Conservation (phyloP, 2,329 filamentous ascomycete species). For the Periconia macrospinosa region DNA sequence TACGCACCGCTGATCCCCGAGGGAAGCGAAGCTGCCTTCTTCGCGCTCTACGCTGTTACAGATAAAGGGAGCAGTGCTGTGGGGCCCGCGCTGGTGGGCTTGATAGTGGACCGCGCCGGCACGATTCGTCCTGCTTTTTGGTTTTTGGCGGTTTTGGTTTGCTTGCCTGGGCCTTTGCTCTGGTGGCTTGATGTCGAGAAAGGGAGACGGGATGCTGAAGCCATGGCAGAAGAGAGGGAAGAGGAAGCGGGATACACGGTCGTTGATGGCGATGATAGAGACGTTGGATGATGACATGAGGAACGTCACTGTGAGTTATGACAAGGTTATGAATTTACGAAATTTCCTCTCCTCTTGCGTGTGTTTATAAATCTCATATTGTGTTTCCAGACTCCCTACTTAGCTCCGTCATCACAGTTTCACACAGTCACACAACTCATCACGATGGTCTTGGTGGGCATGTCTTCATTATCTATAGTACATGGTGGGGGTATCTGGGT, state of each 20-base stretch:
- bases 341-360: too few relatives aligned
- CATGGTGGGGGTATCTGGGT: too few relatives aligned
- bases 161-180: constrained; percentile 76
- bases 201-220: constrained; percentile 40
- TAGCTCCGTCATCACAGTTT: too few relatives aligned
- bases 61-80: constrained; percentile 93
- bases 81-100: constrained; percentile 85
- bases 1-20: constrained; percentile 90
- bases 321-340: too few relatives aligned
- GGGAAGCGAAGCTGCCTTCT: constrained; percentile 90
- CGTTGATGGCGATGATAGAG: constrained; percentile 18
- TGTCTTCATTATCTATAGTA: too few relatives aligned
- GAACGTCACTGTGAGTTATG: too few relatives aligned
- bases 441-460: too few relatives aligned
- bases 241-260: constrained; percentile 12
- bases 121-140: constrained; percentile 67
- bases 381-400: too few relatives aligned
- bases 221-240: constrained; percentile 20
- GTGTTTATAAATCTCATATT: too few relatives aligned
- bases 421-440: too few relatives aligned
- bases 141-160: constrained; percentile 78
- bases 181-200: constrained; percentile 76
- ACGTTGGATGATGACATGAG: constrained; percentile 17
- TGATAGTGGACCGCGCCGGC: constrained; percentile 71
- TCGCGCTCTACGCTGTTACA: constrained; percentile 90